These are phyloP conservation scores for Tylopilus orsonianus DNA, from an alignment of 1,284 basidiomycete genomes.

Conservation along the genomic window DNA sequence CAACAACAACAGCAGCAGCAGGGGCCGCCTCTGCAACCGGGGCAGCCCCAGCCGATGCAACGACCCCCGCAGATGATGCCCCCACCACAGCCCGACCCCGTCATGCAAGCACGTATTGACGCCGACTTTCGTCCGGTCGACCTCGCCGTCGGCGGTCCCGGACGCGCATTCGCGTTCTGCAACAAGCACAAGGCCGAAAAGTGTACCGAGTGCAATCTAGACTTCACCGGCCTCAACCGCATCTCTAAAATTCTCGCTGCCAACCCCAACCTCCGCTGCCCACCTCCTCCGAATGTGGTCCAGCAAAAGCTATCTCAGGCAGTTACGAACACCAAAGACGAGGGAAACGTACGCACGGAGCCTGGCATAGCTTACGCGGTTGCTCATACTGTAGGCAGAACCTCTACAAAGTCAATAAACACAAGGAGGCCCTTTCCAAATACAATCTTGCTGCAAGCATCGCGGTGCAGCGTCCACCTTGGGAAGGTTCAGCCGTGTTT, in stretches of 20 bases:
- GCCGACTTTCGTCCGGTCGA: constrained; percentile 64
- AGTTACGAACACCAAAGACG: constrained; percentile 80
- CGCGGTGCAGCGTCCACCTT: constrained; percentile 83
- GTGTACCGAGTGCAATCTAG: constrained; percentile 68
- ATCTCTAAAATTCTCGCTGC: constrained; percentile 67
- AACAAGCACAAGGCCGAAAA: constrained; percentile 63
- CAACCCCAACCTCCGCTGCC: constrained; percentile 75
- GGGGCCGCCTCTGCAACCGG: constrained; percentile 13
- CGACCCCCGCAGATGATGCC: constrained; percentile 37
- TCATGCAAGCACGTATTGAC: constrained; percentile 73
- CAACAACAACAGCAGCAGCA: constrained; percentile 22
- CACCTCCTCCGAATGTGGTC: constrained; percentile 78
- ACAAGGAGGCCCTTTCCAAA: constrained; percentile 73
- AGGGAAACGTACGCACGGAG: constrained; percentile 71
- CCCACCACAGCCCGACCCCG: constrained; percentile 58
- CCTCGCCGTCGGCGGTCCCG: constrained; percentile 53
- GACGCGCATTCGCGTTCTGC: constrained; percentile 57
- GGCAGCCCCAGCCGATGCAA: constrained; percentile 28
- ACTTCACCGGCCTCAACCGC: constrained; percentile 71
- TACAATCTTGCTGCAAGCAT: constrained; percentile 86
- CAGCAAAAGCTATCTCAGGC: constrained; percentile 73
- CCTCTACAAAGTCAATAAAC: constrained; percentile 75
- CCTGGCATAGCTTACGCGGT: constrained; percentile 4
- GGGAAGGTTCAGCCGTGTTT: constrained; percentile 82
- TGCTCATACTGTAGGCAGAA: constrained; percentile 43